Base-by-base conservation (phyloP, 768 basidiomycete genomes). In the Tulasnella sp. region DNA sequence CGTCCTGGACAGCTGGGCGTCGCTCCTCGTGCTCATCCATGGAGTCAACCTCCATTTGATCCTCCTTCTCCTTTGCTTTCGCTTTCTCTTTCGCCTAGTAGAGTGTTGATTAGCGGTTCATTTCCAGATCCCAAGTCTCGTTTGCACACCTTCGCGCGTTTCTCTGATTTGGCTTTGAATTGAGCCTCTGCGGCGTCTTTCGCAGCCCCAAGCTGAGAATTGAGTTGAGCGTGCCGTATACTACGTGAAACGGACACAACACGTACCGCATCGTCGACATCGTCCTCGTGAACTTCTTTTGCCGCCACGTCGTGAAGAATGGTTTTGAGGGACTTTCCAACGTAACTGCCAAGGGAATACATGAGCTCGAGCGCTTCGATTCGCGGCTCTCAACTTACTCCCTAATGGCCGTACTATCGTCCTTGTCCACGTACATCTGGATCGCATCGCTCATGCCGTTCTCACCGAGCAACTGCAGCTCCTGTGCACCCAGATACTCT, bases 371-470 rank as follows among this genome's bases (percentile, higher is more conserved):
- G n/a, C 36, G 39, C 72, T 71, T 34, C 62, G 7, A 35, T 39
- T 14, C 3, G n/a, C 1, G 29, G 22, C n/a, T 41, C 37, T 19
- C 37, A 4, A 86, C 90, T 75, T 75, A 95, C 94, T 83, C 86
- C 75, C 89, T 86, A 78, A 99, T 96, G 9, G 96, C 94, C 82
- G 95, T 91, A 35, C 87, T 88, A 79, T 97, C 95, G 77, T 98
- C 96, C 84, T 99, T 99, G 80, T 98, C 95, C 73, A 99, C 95
- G 80, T 92, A 98, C 80, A 89, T 85, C 82, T 92, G 89, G 68
- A 99, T 95, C 6, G 97, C 97, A 78, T 95, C 92, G 44, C 89
- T 90, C 90, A 99, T 92, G 32, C 90, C 94, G 47, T 84, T 84
- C 81, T 97, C 95, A 1, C 91, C 92, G 19, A 98, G 82, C 67